These are phyloP conservation scores for Linaria vulgaris DNA, from an alignment of 257 asterid genomes.

Conservation along the genomic window DNA sequence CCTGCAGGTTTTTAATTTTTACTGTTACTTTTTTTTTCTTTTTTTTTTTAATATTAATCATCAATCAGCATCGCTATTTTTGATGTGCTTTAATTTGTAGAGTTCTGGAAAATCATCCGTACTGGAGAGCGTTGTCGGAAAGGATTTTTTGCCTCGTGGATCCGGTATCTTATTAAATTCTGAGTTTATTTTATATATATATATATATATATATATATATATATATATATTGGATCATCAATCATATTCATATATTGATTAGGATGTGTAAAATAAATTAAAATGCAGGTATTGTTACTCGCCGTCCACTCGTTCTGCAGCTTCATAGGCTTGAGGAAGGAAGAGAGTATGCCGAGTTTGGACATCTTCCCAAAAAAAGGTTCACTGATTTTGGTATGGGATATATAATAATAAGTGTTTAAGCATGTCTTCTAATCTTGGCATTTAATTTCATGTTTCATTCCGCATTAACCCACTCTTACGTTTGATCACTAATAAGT, in stretches of 20 bases:
- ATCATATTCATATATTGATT: too few species aligned
- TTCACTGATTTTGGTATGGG: slow-evolving; percentile 88
- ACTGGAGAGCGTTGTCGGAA: slow-evolving; percentile 94
- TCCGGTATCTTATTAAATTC: slow-evolving; percentile 58
- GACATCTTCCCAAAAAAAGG: slow-evolving; percentile 80
- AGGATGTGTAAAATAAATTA: too few species aligned
- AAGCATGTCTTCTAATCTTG: too few species aligned
- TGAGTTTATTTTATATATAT: too few species aligned
- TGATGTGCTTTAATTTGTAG: slow-evolving; percentile 37
- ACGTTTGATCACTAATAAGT: too few species aligned
- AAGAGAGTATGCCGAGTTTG: slow-evolving; percentile 98
- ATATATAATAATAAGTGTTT: too few species aligned
- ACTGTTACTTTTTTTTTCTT: neutral
- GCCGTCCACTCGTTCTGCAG: slow-evolving; percentile 97
- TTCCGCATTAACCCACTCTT: neutral
- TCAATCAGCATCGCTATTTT: neutral
- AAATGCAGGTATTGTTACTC: slow-evolving; percentile 91
- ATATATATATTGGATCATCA: too few species aligned
- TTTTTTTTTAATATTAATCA: too few species aligned
- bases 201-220: too few species aligned
- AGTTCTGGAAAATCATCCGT: slow-evolving; percentile 99
- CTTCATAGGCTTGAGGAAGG: slow-evolving; percentile 85
- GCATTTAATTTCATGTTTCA: too few species aligned
- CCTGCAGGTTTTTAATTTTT: slow-evolving; percentile 11
- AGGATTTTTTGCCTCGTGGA: slow-evolving; percentile 98